Percentiles rank a stretch among this genome's conserved stretches.
phyloP scores from a whole-genome alignment of 169 alveolate genomes.

The Cryptosporidium viatorum region DNA sequence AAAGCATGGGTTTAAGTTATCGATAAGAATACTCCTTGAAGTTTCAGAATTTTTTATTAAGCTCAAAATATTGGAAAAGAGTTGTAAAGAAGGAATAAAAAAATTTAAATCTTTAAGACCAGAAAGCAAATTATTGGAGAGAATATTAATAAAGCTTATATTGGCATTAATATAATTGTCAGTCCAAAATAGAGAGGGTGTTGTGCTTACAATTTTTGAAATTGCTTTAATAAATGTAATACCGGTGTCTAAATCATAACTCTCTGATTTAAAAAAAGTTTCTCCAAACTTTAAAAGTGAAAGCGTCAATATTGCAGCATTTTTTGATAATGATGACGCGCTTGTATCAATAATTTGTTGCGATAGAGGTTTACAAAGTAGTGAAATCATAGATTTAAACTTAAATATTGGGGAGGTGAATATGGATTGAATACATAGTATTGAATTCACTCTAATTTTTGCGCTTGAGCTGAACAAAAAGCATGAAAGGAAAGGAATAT shows the following conservation, averaged over 20 bases:
- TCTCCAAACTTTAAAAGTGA: conserved; percentile 31
- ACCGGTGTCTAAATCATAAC: conserved; percentile 2
- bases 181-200: conserved; percentile 56
- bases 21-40: not conserved
- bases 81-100: conserved; percentile 51
- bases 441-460: conserved; percentile 24
- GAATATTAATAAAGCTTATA: conserved; percentile 2
- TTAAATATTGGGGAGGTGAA: conserved; percentile 55
- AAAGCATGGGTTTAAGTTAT: not conserved
- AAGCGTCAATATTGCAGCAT: not conserved
- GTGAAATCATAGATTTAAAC: conserved; percentile 26
- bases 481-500: conserved; percentile 38
- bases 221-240: conserved; percentile 34
- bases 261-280: not conserved
- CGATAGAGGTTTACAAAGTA: not conserved
- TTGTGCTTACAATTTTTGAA: conserved; percentile 30
- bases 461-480: conserved; percentile 29
- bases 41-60: conserved; percentile 22
- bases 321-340: conserved; percentile 30
- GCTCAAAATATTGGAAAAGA: conserved; percentile 21
- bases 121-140: conserved; percentile 6
- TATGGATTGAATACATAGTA: conserved; percentile 60
- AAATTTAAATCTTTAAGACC: conserved; percentile 14
- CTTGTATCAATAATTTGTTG: conserved; percentile 6
- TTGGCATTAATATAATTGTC: conserved; percentile 3